Conservation (phyloP, 257 asterid genomes). For the Jacaranda copaia region DNA sequence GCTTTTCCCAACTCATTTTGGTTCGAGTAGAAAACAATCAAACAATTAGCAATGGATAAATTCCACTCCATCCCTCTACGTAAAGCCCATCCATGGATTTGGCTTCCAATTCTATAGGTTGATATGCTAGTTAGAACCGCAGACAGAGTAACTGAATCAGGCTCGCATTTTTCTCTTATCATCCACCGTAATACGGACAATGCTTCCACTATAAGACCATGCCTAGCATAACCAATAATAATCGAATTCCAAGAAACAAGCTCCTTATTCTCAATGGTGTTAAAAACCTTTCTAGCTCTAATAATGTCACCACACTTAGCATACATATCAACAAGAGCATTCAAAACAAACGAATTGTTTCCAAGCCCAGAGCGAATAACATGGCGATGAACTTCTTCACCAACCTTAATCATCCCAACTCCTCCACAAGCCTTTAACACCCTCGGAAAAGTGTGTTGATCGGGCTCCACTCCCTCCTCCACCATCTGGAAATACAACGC, state of each 20-base stretch:
- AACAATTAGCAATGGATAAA: constrained; percentile 61
- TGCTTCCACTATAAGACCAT: constrained; percentile 63
- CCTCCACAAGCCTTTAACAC: constrained; percentile 89
- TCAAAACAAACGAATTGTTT: constrained; percentile 58
- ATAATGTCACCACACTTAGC: constrained; percentile 86
- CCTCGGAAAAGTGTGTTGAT: constrained; percentile 80
- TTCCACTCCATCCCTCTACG: constrained; percentile 63
- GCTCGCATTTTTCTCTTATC: constrained; percentile 57
- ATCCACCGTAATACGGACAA: constrained; percentile 47
- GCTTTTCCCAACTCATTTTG: constrained; percentile 38
- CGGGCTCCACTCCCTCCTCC: constrained; percentile 86
- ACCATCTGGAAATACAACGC: constrained; percentile 90
- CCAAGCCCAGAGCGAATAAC: constrained; percentile 65
- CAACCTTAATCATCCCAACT: constrained; percentile 66
- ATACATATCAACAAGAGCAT: constrained; percentile 79
- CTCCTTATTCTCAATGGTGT: constrained; percentile 55
- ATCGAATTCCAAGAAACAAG: constrained; percentile 86
- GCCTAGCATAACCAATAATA: constrained; percentile 70
- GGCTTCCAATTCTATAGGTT: constrained; percentile 44
- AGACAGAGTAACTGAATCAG: constrained; percentile 67
- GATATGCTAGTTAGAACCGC: constrained; percentile 51
- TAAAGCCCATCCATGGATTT: constrained; percentile 78
- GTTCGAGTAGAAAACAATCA: constrained; percentile 68
- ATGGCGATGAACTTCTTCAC: constrained; percentile 85
- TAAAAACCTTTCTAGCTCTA: constrained; percentile 63